These are phyloP conservation scores for Herpotrichia juniperi DNA, from an alignment of 2,329 filamentous ascomycete genomes.

Conservation along the genomic window DNA sequence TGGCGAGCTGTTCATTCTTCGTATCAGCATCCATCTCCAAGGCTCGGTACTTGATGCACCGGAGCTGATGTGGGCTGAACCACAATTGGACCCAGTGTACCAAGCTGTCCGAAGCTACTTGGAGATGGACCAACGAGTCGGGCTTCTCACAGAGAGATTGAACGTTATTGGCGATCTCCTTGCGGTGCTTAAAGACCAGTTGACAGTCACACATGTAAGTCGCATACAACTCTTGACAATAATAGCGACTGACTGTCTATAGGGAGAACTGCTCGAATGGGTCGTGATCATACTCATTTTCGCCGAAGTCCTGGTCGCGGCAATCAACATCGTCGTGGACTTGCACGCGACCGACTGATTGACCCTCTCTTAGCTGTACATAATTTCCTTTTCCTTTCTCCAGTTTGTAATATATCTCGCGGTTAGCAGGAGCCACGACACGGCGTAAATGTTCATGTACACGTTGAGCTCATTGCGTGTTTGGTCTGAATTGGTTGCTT, in stretches of 20 bases:
- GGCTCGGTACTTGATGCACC: constrained; percentile 95
- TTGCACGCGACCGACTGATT: constrained; percentile 72
- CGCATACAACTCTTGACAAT: neutral
- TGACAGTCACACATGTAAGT: constrained; percentile 74
- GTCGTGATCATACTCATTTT: constrained; percentile 92
- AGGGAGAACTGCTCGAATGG: constrained; percentile 59
- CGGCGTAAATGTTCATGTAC: constrained; percentile 1
- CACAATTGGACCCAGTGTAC: constrained; percentile 94
- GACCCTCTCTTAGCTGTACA: constrained; percentile 16
- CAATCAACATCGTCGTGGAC: constrained; percentile 94
- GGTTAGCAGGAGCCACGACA: neutral
- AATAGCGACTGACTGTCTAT: constrained; percentile 6
- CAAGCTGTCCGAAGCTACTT: constrained; percentile 93
- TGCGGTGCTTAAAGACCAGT: constrained; percentile 91
- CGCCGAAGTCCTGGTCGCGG: constrained; percentile 90
- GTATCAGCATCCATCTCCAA: constrained; percentile 98
- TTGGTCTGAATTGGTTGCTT: constrained; percentile 5
- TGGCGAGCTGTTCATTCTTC: constrained; percentile 94
- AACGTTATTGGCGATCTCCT: constrained; percentile 93
- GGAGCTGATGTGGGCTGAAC: constrained; percentile 98
- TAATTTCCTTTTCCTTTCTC: constrained; percentile 15
- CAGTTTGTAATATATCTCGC: constrained; percentile 23
- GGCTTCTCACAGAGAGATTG: constrained; percentile 84
- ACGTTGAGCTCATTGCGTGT: neutral
- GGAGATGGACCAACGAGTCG: constrained; percentile 96